Evolutionary conservation across 2,329 filamentous ascomycete genomes (phyloP).

Genomic region (Orbilia quercus): DNA sequence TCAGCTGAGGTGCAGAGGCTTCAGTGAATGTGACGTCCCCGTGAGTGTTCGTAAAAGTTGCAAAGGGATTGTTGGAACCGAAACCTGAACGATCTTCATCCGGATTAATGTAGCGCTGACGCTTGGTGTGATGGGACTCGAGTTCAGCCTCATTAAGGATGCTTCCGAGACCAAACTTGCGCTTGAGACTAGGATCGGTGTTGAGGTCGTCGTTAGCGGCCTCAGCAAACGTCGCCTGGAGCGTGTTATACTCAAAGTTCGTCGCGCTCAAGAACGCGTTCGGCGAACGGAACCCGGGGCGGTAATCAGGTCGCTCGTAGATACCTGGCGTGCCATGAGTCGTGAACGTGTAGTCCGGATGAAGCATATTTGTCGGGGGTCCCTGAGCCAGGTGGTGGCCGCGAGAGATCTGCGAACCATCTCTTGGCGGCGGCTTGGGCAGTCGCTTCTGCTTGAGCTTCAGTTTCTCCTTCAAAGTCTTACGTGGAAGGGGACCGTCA

Average conservation of each 20-base stretch:
- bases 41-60: slow-evolving; percentile 43
- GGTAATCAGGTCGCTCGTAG: slow-evolving; percentile 51
- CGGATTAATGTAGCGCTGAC: slow-evolving; percentile 38
- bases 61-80: slow-evolving; percentile 32
- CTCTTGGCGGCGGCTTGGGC: slow-evolving; percentile 51
- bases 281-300: slow-evolving; percentile 44
- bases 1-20: slow-evolving; percentile 36
- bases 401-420: slow-evolving; percentile 31
- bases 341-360: slow-evolving; percentile 48
- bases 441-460: slow-evolving; percentile 54
- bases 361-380: slow-evolving; percentile 19
- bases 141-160: slow-evolving; percentile 54
- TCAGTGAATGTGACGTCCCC: slow-evolving; percentile 52
- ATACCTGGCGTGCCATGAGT: slow-evolving; percentile 42
- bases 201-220: slow-evolving; percentile 43
- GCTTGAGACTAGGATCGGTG: slow-evolving; percentile 49
- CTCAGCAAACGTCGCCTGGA: slow-evolving; percentile 37
- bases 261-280: slow-evolving; percentile 42
- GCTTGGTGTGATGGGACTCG: slow-evolving; percentile 39
- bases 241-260: slow-evolving; percentile 47
- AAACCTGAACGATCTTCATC: slow-evolving; percentile 27
- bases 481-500: slow-evolving; percentile 50
- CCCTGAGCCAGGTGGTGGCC: slow-evolving; percentile 24
- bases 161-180: slow-evolving; percentile 41
- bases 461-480: slow-evolving; percentile 53